phyloP scores from a whole-genome alignment of 176 grass and related monocot species.

The Bothriochloa decipiens region DNA sequence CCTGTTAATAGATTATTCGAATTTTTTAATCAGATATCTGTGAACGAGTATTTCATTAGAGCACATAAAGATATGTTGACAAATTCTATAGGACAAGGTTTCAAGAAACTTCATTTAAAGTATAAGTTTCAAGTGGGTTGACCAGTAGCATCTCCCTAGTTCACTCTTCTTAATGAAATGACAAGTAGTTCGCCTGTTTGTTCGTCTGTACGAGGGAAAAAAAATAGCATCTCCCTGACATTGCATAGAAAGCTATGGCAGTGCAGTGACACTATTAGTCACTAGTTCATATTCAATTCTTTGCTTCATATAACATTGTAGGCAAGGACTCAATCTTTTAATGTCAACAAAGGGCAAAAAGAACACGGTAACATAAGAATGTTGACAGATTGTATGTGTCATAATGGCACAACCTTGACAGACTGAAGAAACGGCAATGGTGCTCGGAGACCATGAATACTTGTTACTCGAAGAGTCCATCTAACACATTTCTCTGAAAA shows the following conservation, averaged over 20 bases:
- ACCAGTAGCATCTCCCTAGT: background rate
- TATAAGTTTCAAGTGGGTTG: background rate
- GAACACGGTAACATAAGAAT: conserved; percentile 9
- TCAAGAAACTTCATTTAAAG: conserved; percentile 1
- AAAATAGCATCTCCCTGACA: background rate
- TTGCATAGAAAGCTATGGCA: conserved; percentile 20
- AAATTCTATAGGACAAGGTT: background rate
- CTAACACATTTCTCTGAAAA: conserved; percentile 75
- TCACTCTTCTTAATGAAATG: background rate
- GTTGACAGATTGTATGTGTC: conserved; percentile 28
- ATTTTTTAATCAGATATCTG: conserved; percentile 10
- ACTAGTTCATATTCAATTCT: background rate
- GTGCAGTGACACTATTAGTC: background rate
- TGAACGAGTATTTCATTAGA: background rate
- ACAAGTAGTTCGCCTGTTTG: background rate
- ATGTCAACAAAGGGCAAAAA: conserved; percentile 10
- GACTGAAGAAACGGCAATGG: conserved; percentile 85
- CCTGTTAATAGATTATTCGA: conserved; percentile 51
- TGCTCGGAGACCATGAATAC: conserved; percentile 83
- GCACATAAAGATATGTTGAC: background rate
- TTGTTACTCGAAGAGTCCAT: conserved; percentile 86
- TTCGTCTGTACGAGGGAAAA: background rate
- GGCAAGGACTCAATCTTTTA: background rate
- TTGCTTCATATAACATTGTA: conserved; percentile 11
- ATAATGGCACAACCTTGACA: conserved; percentile 61